Conservation (phyloP, 176 grass and related monocot species). For the sorghum (Sorghum bicolor) region Sorghum_bicolor_NCBIv3 NC_012876.2:53655501-53656000, state of each 20-base stretch:
- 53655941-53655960: too few relatives aligned
- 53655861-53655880: too few relatives aligned
- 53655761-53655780: neutral
- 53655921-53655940: too few relatives aligned
- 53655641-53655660: neutral
- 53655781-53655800: too few relatives aligned
- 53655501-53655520: neutral
- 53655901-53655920: too few relatives aligned
- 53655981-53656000: too few relatives aligned
- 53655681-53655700: neutral
- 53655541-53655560: neutral
- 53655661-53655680: neutral
- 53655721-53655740: neutral
- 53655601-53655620: neutral
- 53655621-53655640: neutral
- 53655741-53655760: neutral
- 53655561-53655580: neutral
- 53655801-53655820: too few relatives aligned
- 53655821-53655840: too few relatives aligned
- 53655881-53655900: too few relatives aligned
- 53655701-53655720: neutral
- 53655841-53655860: too few relatives aligned
- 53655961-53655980: too few relatives aligned
- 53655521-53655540: neutral
- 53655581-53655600: neutral